phyloP scores from a whole-genome alignment of 768 basidiomycete species.

The Podaxis pistillaris region DNA sequence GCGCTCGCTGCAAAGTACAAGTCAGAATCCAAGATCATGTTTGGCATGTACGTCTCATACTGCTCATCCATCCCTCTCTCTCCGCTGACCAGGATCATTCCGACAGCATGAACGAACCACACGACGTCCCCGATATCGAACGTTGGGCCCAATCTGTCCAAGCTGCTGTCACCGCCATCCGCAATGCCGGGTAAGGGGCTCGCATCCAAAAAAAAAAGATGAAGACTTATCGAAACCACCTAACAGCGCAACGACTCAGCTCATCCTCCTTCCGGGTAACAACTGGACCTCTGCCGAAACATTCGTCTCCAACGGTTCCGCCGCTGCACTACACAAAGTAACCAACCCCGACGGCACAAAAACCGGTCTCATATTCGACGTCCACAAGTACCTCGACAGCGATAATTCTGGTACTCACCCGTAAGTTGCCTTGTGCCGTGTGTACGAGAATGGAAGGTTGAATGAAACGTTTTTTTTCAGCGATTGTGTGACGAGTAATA shows the following conservation, averaged over 20 bases:
- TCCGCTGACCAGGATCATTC: neutral
- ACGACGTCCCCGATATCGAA: conserved; percentile 49
- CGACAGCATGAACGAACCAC: conserved; percentile 63
- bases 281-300: conserved; percentile 53
- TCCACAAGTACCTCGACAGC: conserved; percentile 60
- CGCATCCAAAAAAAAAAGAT: neutral
- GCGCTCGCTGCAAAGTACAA: conserved; percentile 50
- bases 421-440: conserved; percentile 15
- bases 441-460: neutral
- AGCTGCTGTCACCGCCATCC: conserved; percentile 61
- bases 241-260: conserved; percentile 47
- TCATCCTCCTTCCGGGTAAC: conserved; percentile 59
- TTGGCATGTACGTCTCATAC: conserved; percentile 40
- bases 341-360: conserved; percentile 44
- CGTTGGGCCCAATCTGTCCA: conserved; percentile 53
- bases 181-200: conserved; percentile 41
- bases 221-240: neutral
- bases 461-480: conserved; percentile 6
- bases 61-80: neutral
- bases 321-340: conserved; percentile 43
- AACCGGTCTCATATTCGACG: conserved; percentile 54
- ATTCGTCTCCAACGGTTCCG: conserved; percentile 51
- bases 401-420: conserved; percentile 39
- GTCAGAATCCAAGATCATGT: conserved; percentile 38
- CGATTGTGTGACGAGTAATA: conserved; percentile 56